A percentile compares a stretch with the other conserved stretches of the same genome.
These are phyloP conservation scores for Limtongia smithiae DNA, from an alignment of 805 yeast species.

Conservation along the genomic window DNA sequence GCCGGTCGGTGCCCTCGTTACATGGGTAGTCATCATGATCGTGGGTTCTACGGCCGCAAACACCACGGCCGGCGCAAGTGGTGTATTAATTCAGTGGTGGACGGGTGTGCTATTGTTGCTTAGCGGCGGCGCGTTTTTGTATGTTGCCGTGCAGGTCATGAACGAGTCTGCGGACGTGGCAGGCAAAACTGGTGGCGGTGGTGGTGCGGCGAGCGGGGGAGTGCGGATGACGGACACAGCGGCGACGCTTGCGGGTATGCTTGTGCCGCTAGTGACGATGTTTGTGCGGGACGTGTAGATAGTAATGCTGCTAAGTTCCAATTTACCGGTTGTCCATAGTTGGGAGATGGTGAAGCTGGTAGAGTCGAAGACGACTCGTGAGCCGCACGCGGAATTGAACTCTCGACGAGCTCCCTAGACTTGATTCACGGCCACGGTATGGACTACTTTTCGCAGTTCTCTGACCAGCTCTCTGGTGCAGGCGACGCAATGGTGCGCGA, in stretches of 20 bases:
- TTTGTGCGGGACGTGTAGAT: conserved; percentile 32
- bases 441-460: too few species aligned
- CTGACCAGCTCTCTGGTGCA: background rate
- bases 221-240: conserved; percentile 25
- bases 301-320: too few species aligned
- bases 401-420: background rate
- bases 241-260: conserved; percentile 35
- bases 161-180: conserved; percentile 37
- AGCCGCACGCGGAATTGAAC: too few species aligned
- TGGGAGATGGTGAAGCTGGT: background rate
- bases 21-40: conserved; percentile 43
- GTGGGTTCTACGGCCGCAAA: conserved; percentile 31
- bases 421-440: too few species aligned
- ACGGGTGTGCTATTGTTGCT: conserved; percentile 58
- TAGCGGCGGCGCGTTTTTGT: conserved; percentile 70
- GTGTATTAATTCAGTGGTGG: conserved; percentile 40
- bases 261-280: conserved; percentile 36
- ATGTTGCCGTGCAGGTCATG: conserved; percentile 65
- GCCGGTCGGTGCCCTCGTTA: conserved; percentile 55
- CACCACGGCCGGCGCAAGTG: conserved; percentile 17
- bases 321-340: background rate
- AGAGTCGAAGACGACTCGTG: background rate
- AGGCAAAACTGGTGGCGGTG: conserved; percentile 6
- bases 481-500: conserved; percentile 4
- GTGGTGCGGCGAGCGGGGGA: background rate